Base-by-base conservation (phyloP, 2,329 filamentous ascomycete species). In the Neofusicoccum cordaticola region DNA sequence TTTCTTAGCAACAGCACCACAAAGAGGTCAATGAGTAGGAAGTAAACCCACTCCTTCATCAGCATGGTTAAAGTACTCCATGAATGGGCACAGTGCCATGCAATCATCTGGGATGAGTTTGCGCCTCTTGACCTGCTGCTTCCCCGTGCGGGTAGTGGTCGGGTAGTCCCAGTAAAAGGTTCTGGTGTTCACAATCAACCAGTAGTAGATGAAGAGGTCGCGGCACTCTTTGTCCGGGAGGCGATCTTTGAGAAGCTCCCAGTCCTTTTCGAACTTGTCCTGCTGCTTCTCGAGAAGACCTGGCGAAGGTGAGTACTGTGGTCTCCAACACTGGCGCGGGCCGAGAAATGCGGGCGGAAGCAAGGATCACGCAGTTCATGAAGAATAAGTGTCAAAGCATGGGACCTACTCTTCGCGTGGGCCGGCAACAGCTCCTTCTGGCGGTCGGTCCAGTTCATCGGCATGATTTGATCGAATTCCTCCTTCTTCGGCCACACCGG, bases 51-150 rank as follows among this genome's bases (percentile, higher is more conserved):
- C 72, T 34, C 78, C 78, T 13, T 72, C 68, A 31, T 79, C 77
- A 13, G 75, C 75, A 67, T 86, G 84, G 67, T 86, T 93, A 80
- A 92, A 89, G 63, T 90, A 85, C 73, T 93, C 90, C 1, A 89
- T 86, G 41, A 91, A 88, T 0, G 90, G 90, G 74, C 88, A 88
- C 68, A 92, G 82, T 9, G 86, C 86, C 80, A 91, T 86, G 70
- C 85, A 85, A 69, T 91, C 89, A 27, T 79, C 75, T 13, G 68
- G 84, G 74, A 70, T 77, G 71, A 69, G 76, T 68, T 70, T 72
- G 11, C 27, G 79, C 74, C 67, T 75, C 70, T 71, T 81, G 76
- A 66, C 84, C 42, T 75, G 75, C 2, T 81, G 68, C 68, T 73
- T 48, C 71, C 80, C 8, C 77, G 77, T 53, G 75, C 79, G 70